Evolutionary conservation across 2,329 filamentous ascomycete genomes (phyloP), one percentile per base, ranked within the genome.

Genomic region (Penicillium polonicum): DNA sequence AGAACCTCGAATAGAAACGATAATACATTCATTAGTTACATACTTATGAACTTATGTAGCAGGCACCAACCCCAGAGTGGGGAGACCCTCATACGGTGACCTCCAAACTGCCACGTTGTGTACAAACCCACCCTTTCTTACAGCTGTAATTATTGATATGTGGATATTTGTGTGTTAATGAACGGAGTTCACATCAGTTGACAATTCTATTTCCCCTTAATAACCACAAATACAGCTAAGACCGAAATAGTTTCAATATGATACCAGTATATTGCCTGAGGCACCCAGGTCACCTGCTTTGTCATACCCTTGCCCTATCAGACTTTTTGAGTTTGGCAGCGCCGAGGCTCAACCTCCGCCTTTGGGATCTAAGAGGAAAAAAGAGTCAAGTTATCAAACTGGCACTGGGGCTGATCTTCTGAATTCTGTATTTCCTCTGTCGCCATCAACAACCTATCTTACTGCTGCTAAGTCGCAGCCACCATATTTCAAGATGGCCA

Each of bases 401-500:
- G 17, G 6, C 39, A 23, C 29, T 35, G 17, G 17, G 17, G 5
- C 23, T 29, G 41, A n/a, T 5, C 21, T 17, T 41, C 19, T 33
- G 25, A 19, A 19, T 35, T 57, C 29, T 38, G 35, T 42, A 46
- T 45, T 8, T 29, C 7, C n/a, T 13, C 36, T 46, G 7, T 52
- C 51, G 4, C 15, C 42, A 38, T 45, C 31, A 33, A 27, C 21
- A 8, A 12, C 31, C n/a, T 6, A 13, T 13, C 13, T 15, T 21
- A 5, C n/a, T 43, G 7, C 42, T 54, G 43, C 21, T 33, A 9
- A 50, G 15, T 10, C 35, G 23, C 48, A 36, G 38, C 38, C 25
- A 49, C 38, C 15, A 31, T 36, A 42, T 35, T 23, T 33, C 52
- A 62, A 29, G 42, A 76, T 76, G 72, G 70, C 74, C 33, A 72